Base-by-base conservation (phyloP, 768 basidiomycete species). In the Epithele typhae region DNA sequence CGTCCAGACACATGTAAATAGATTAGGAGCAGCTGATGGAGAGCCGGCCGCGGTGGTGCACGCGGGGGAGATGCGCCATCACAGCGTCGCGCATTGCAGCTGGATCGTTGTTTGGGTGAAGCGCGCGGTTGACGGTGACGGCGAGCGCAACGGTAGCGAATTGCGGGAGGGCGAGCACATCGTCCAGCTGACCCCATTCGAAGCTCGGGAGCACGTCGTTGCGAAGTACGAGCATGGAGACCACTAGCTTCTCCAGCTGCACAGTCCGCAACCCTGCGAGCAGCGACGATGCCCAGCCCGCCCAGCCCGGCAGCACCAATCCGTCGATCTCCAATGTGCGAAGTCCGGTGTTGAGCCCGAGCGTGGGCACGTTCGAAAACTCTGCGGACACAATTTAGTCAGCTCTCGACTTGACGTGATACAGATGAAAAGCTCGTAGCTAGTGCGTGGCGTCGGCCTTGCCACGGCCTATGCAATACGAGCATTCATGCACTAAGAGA, bases 271-370 rank as follows among this genome's bases (percentile, higher is more conserved):
- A 18, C 7, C 40, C 25, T 1, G 40, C 25, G 23, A 53, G 40
- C 19, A 53, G 17, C 1, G 40, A 14, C 5, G 44, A 33, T 15
- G 40, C 30, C 52, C 55, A 53, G 5, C 41, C 37, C 14, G 25
- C 43, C 25, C 44, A 51, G 1, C 47, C 49, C 1, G 55, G 52
- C 1, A 57, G 37, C 12, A 57, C 45, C 0, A 53, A 25, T 10
- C 55, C 49, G 27, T 57, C 52, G 5, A 57, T 40, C 24, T 49
- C 49, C 12, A 52, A 24, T 4, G 40, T 25, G 17, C 49, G 52
- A 3, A 57, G 47, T 19, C 25, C 30, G 18, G 41, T 40, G 34
- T 43, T 48, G 40, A 43, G 36, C 18, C 18, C 17, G 5, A 57
- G 40, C 22, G 25, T 38, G 5, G 51, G 48, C 3, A 43, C n/a